Percentiles rank a stretch among this genome's conserved stretches.
These are phyloP conservation scores for Amborella trichopoda DNA, from an alignment of 164 flowering plant species.

Conservation along the genomic window DNA sequence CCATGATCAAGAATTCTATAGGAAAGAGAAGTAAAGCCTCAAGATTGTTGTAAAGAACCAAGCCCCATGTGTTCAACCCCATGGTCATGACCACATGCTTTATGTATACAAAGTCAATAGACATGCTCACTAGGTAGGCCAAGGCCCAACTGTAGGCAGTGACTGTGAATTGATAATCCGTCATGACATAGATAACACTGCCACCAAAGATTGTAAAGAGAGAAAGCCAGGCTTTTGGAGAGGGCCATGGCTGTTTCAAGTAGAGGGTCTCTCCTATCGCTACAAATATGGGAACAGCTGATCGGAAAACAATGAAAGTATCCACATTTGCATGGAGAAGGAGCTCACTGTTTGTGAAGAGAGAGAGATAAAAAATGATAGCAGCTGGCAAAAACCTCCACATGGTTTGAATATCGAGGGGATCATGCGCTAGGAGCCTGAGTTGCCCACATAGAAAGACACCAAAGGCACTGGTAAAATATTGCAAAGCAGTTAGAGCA, in stretches of 20 bases:
- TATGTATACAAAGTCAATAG: slow-evolving; percentile 88
- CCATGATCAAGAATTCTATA: slow-evolving; percentile 79
- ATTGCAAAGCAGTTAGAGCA: slow-evolving; percentile 86
- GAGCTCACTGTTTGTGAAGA: slow-evolving; percentile 94
- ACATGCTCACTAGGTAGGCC: slow-evolving; percentile 86
- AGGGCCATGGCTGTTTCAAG: slow-evolving; percentile 96
- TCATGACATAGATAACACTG: slow-evolving; percentile 74
- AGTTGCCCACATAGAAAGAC: slow-evolving; percentile 59
- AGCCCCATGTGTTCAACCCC: slow-evolving; percentile 94
- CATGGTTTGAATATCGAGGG: slow-evolving; percentile 54
- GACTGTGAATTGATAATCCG: slow-evolving; percentile 83
- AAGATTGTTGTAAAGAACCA: slow-evolving; percentile 87
- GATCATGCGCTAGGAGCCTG: slow-evolving; percentile 54
- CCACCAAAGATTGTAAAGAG: slow-evolving; percentile 82
- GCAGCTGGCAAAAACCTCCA: slow-evolving; percentile 97
- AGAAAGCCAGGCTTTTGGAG: slow-evolving; percentile 68
- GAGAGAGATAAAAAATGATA: slow-evolving; percentile 77
- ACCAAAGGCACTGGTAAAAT: slow-evolving; percentile 83
- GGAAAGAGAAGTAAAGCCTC: slow-evolving; percentile 86
- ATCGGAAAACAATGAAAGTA: slow-evolving; percentile 88
- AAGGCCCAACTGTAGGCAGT: slow-evolving; percentile 88
- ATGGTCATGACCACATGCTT: slow-evolving; percentile 97
- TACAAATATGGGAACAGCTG: slow-evolving; percentile 84
- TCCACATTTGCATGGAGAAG: slow-evolving; percentile 91
- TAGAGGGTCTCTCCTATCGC: slow-evolving; percentile 85